Base-by-base conservation (phyloP, 2,329 filamentous ascomycete species). In the Colletotrichum cuscutae region DNA sequence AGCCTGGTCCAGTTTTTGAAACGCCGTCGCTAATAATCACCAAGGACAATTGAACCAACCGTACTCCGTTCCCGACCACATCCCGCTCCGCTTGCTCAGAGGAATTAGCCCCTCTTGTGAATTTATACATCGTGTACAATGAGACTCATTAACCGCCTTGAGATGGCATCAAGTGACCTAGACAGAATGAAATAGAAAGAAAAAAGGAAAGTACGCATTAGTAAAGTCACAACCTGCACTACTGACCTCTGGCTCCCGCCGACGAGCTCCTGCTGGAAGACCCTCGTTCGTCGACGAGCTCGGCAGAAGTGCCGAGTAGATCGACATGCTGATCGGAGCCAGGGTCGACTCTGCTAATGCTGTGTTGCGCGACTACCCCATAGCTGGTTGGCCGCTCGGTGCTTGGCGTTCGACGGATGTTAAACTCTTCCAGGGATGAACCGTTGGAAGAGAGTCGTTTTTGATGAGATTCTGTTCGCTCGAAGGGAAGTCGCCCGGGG, bases 291-390 rank as follows among this genome's bases (percentile, higher is more conserved):
- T 89, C 84, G 2, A 92, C 85, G 19, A 92, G 81, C 79, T 92
- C 90, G 1, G 89, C 90, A 7, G 87, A 83, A 74, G 85, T 87
- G 24, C 87, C 88, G 2, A 90, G 78, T 28, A 89, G 81, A 73
- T 89, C 84, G 11, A 85, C 79, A 9, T 82, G 79, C 4, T 77
- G 80, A 49, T 82, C 80, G 26, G 84, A 81, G 12, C 82, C 82
- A 5, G 86, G 87, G 65, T 91, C 89, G 24, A 91, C 83, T 32
- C 86, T 85, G 76, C 82, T 89, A 71, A 91, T 87, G 70, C 83
- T 89, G 68, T 90, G 89, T 42, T 90, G 88, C 70, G 87, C 83
- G 26, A 92, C 90, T 67, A 85, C 85, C 24, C 90, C 90, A 66
- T 88, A 86, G 68, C 85, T 90, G 1, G 88, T 86, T 8, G 88